Base-by-base conservation (phyloP, 2,329 filamentous ascomycete genomes). In the Colletotrichum echinochloae region DNA sequence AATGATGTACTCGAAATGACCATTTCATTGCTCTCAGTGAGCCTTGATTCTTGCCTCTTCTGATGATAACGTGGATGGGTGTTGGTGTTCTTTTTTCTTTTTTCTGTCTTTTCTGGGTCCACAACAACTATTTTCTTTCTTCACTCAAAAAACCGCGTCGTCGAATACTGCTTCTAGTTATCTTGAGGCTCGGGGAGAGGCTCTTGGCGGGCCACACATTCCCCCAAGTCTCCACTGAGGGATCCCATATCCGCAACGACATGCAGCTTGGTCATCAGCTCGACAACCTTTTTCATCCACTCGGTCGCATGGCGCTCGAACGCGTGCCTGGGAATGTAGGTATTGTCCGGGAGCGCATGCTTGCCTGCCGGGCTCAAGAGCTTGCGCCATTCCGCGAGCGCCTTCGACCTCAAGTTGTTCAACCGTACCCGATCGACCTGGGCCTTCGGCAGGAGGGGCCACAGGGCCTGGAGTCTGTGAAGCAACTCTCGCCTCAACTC, bases 81-180 rank as follows among this genome's bases (percentile, higher is more conserved):
- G 30, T 37, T 37, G 14, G 20, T 18, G 18, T 9, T 41, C 8
- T 4, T 3, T 20, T 23, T 49, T 39, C 52, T 39, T 46, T 59
- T 39, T 59, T 48, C 49, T 60, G 18, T 23, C 20, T 70, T 49
- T 56, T 66, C 39, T 61, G 23, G 18, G 16, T 57, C 41, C n/a
- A 12, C 48, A 30, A 18, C 20, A 18, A 23, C 48, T 14, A 9
- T 63, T 44, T 30, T 44, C 64, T 54, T 4, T 54, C 44, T 48
- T 52, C 26, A 12, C 1, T 33, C n/a, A 2, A 28, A 23, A 14
- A 1, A 14, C 14, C 7, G 12, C n/a, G 16, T 12, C 3, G n/a
- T 55, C 23, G n/a, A 55, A 9, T 16, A 18, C 52, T 37, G 14
- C 5, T 39, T 39, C 7, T 18, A 23, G 5, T 56, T 23, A 5